These are phyloP conservation scores for Didymella segeticola DNA, from an alignment of 2,329 filamentous ascomycete genomes.

Conservation along the genomic window DNA sequence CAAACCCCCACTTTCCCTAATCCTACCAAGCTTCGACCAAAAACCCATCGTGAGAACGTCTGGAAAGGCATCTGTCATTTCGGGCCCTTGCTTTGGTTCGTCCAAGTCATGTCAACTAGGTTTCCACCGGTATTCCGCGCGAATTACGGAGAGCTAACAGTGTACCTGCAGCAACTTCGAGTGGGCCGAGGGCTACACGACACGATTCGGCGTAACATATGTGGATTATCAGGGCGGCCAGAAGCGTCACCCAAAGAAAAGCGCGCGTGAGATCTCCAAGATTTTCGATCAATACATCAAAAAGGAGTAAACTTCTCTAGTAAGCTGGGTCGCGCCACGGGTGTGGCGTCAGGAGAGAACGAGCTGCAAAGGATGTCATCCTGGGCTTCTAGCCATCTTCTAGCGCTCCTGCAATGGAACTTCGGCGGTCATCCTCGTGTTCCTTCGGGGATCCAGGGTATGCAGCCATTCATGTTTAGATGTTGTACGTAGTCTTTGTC, in stretches of 20 bases:
- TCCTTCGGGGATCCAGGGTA: conserved; percentile 3
- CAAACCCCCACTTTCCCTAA: conserved; percentile 22
- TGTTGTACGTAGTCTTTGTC: conserved; percentile 9
- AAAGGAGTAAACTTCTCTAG: conserved; percentile 55
- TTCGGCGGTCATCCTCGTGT: not conserved
- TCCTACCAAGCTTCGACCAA: not conserved
- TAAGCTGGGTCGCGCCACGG: conserved; percentile 9
- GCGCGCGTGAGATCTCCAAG: conserved; percentile 72
- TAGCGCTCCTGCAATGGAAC: conserved; percentile 24
- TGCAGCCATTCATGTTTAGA: conserved; percentile 4
- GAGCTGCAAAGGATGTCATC: conserved; percentile 18
- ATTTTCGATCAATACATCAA: conserved; percentile 75
- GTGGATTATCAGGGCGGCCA: conserved; percentile 84
- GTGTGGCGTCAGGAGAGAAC: conserved; percentile 26
- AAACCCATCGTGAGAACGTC: not conserved
- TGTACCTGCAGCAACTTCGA: conserved; percentile 72
- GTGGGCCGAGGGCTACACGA: conserved; percentile 91
- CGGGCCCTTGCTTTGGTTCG: not conserved
- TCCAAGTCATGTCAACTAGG: not conserved
- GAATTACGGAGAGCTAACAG: conserved; percentile 25
- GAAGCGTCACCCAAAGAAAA: conserved; percentile 84
- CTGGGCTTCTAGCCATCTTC: conserved; percentile 29
- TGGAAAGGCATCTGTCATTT: not conserved
- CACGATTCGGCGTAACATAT: conserved; percentile 81
- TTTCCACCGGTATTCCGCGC: conserved; percentile 8